Conservation (phyloP, 169 alveolate species). For the Blepharisma undulans region DNA sequence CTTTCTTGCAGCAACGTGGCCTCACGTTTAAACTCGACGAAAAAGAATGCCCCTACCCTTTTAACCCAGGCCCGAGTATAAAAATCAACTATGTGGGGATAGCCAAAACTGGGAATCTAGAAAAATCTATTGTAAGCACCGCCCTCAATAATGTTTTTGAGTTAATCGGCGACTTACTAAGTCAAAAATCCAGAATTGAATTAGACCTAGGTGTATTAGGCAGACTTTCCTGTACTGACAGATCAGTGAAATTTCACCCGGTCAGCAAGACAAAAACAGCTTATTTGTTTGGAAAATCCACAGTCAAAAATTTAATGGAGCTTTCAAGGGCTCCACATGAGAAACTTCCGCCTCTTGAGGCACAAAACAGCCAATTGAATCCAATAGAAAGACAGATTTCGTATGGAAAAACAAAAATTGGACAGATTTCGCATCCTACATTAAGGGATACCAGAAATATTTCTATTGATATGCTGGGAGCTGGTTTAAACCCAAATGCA, state of each 20-base stretch:
- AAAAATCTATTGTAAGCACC: conserved; percentile 45
- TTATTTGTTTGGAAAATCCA: conserved; percentile 59
- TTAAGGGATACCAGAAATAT: neutral
- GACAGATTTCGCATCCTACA: neutral
- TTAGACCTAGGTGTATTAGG: conserved; percentile 60
- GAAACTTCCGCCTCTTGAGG: conserved; percentile 31
- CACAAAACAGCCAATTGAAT: too few species aligned
- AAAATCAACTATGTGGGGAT: conserved; percentile 65
- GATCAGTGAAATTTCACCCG: conserved; percentile 52
- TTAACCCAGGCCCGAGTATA: conserved; percentile 60
- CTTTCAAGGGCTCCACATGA: neutral
- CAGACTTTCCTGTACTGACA: conserved; percentile 44
- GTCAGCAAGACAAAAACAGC: conserved; percentile 51
- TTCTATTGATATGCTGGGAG: conserved; percentile 59
- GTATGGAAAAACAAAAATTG: neutral
- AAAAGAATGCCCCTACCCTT: conserved; percentile 20
- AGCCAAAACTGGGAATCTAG: conserved; percentile 53
- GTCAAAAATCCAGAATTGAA: conserved; percentile 49
- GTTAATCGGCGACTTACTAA: conserved; percentile 58
- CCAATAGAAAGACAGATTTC: neutral
- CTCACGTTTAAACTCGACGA: conserved; percentile 2
- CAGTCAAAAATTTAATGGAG: conserved; percentile 70
- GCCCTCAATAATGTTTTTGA: conserved; percentile 50
- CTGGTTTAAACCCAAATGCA: conserved; percentile 85
- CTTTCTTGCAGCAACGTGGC: neutral